These are phyloP conservation scores for Metarhizium sp. DNA, from an alignment of 2,329 filamentous ascomycete genomes.

Conservation along the genomic window DNA sequence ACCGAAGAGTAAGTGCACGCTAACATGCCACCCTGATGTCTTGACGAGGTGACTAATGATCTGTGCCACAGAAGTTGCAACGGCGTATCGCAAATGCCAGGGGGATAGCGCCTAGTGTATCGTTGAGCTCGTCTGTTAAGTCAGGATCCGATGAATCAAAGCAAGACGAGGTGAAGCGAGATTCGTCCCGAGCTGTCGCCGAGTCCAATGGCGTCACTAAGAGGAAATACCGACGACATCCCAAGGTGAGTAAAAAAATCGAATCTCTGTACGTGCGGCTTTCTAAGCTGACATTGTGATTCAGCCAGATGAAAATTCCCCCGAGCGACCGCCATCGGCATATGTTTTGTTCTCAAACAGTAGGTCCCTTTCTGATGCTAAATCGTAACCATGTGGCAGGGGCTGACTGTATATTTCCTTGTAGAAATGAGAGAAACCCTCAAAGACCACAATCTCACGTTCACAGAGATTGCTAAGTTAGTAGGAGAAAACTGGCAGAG, in stretches of 20 bases:
- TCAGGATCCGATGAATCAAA: slow-evolving; percentile 45
- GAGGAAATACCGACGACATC: slow-evolving; percentile 68
- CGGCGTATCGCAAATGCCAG: slow-evolving; percentile 68
- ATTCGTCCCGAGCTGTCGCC: slow-evolving; percentile 36
- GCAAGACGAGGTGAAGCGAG: slow-evolving; percentile 41
- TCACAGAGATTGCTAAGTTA: slow-evolving; percentile 75
- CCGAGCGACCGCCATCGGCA: slow-evolving; percentile 70
- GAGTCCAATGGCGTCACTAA: slow-evolving; percentile 42
- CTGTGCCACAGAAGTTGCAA: slow-evolving; percentile 62
- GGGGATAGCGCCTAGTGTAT: slow-evolving; percentile 47
- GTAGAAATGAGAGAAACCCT: slow-evolving; percentile 68
- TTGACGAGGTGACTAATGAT: slow-evolving; percentile 5
- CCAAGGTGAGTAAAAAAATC: slow-evolving; percentile 45
- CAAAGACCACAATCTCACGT: slow-evolving; percentile 66
- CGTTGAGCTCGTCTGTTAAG: slow-evolving; percentile 39
- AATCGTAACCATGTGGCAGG: background rate
- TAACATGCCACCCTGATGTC: slow-evolving; percentile 8
- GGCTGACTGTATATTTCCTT: background rate
- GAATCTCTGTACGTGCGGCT: background rate
- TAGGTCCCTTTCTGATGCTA: slow-evolving; percentile 31
- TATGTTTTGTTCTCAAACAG: slow-evolving; percentile 83
- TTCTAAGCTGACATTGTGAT: background rate
- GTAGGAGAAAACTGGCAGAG: slow-evolving; percentile 78
- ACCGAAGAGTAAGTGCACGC: slow-evolving; percentile 59
- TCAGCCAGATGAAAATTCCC: slow-evolving; percentile 68